phyloP scores from a whole-genome alignment of 2,329 filamentous ascomycete species.

The Lojkania enalia region DNA sequence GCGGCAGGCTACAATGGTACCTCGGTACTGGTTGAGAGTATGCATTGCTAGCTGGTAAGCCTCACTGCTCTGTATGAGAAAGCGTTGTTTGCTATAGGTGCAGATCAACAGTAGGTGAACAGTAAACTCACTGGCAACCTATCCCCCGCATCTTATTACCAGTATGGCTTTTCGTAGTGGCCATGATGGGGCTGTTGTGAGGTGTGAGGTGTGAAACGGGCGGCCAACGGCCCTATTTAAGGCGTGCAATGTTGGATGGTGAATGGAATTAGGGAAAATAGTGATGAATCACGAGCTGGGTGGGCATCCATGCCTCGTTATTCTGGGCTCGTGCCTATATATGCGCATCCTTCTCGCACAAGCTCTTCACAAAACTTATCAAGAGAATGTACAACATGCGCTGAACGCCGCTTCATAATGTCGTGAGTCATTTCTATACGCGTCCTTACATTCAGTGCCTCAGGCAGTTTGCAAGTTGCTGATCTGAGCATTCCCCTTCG shows the following conservation, averaged over 20 bases:
- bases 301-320: not conserved
- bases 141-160: not conserved
- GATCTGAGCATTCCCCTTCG: too few relatives aligned
- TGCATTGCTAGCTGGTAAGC: constrained; percentile 38
- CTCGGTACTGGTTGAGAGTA: constrained; percentile 51
- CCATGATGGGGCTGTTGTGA: too few relatives aligned
- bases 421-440: too few relatives aligned
- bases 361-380: too few relatives aligned
- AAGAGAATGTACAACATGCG: too few relatives aligned
- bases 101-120: not conserved
- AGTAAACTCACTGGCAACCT: constrained; percentile 1
- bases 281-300: not conserved
- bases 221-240: not conserved
- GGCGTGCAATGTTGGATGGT: not conserved
- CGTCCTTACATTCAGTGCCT: too few relatives aligned
- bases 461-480: too few relatives aligned
- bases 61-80: constrained; percentile 11
- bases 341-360: not conserved
- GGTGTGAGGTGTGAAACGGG: too few relatives aligned
- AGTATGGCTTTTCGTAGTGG: not conserved
- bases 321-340: too few relatives aligned
- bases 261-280: not conserved
- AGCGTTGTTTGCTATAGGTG: not conserved
- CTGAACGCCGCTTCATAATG: too few relatives aligned
- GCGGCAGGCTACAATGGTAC: constrained; percentile 56